phyloP scores from a whole-genome alignment of 1,284 basidiomycete species.

The Hortiboletus rubellus region DNA sequence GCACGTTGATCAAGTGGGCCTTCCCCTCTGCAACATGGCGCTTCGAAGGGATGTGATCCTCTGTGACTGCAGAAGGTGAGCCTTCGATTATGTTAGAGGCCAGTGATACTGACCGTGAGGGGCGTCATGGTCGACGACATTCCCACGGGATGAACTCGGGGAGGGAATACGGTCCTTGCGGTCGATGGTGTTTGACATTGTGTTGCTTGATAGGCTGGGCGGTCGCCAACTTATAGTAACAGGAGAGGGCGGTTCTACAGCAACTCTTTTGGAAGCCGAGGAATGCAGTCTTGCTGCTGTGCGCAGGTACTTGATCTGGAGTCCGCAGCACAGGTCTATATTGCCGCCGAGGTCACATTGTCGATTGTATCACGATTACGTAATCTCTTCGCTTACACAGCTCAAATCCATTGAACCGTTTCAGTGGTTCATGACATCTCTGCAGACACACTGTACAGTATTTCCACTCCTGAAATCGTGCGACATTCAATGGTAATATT shows the following conservation, averaged over 20 bases:
- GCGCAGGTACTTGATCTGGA: no score
- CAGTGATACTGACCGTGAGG: constrained; percentile 53
- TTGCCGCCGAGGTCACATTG: constrained; percentile 6
- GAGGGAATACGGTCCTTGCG: constrained; percentile 53
- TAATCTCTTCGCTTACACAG: neutral
- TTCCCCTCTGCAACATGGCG: constrained; percentile 35
- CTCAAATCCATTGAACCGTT: no score
- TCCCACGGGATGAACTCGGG: constrained; percentile 47
- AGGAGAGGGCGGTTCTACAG: neutral
- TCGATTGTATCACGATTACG: neutral
- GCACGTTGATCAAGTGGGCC: constrained; percentile 63
- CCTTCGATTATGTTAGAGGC: constrained; percentile 2
- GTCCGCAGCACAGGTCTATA: constrained; percentile 11
- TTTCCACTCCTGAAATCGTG: no score
- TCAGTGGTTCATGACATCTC: no score
- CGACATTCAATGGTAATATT: no score
- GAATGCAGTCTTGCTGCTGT: neutral
- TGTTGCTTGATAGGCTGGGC: neutral
- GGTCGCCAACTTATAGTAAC: constrained; percentile 21
- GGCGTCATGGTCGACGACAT: constrained; percentile 77
- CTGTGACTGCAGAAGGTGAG: constrained; percentile 51
- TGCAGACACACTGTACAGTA: no score
- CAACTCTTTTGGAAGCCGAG: constrained; percentile 6
- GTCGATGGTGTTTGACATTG: constrained; percentile 39
- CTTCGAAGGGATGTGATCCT: constrained; percentile 40